These are phyloP conservation scores for Capronia americana DNA, from an alignment of 2,329 filamentous ascomycete genomes.

Conservation along the genomic window DNA sequence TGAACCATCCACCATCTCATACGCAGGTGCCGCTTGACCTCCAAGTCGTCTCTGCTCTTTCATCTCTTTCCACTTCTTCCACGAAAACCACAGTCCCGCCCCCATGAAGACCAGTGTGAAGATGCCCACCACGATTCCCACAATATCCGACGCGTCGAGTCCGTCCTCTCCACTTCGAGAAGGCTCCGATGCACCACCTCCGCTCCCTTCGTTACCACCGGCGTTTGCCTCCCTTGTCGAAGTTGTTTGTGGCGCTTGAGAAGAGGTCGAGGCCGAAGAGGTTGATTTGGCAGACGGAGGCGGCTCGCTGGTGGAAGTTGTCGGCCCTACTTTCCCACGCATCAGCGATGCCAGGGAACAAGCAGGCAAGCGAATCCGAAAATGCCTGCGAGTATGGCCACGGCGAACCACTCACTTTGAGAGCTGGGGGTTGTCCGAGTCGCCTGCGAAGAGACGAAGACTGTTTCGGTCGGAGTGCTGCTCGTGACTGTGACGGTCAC, in stretches of 20 bases:
- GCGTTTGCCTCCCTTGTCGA: neutral
- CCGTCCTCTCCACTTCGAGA: neutral
- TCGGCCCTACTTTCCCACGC: no score
- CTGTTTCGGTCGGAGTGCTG: neutral
- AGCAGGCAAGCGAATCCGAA: no score
- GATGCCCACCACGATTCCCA: conserved; percentile 1
- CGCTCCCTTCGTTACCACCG: neutral
- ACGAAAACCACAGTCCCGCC: neutral
- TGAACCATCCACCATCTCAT: neutral
- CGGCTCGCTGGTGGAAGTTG: no score
- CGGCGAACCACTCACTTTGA: neutral
- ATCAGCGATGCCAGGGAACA: no score
- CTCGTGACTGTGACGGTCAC: conserved; percentile 1
- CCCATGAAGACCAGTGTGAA: neutral
- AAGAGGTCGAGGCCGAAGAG: neutral
- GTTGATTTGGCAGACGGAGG: no score
- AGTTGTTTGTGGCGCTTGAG: neutral
- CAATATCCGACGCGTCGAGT: neutral
- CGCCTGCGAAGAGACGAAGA: neutral
- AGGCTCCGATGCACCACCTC: neutral
- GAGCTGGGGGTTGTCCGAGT: neutral
- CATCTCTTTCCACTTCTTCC: neutral
- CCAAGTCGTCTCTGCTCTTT: neutral
- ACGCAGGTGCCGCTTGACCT: neutral
- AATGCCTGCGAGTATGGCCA: no score